phyloP scores from a whole-genome alignment of 2,329 filamentous ascomycete genomes.

The Pezicula carpinea region DNA sequence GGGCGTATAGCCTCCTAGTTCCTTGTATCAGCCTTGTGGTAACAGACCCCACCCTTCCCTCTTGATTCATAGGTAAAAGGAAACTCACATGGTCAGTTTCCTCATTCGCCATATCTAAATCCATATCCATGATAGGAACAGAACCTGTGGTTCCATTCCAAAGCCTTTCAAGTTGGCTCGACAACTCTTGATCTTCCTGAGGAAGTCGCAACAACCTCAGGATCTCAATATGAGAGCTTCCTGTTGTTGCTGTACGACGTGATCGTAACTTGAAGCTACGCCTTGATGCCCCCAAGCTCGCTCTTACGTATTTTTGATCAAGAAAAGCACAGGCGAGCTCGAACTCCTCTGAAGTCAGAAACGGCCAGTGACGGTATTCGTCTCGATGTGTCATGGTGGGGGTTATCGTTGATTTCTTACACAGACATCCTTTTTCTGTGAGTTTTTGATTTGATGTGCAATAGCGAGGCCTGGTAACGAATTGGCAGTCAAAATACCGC shows the following conservation, averaged over 20 bases:
- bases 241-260: slow-evolving; percentile 30
- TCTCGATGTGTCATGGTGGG: slow-evolving; percentile 30
- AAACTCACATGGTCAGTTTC: slow-evolving; percentile 24
- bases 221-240: slow-evolving; percentile 25
- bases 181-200: slow-evolving; percentile 24
- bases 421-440: neutral
- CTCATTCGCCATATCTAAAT: slow-evolving; percentile 22
- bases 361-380: slow-evolving; percentile 49
- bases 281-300: slow-evolving; percentile 50
- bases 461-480: no score
- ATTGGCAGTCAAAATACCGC: no score
- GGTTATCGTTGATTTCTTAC: neutral
- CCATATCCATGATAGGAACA: slow-evolving; percentile 10
- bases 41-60: neutral
- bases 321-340: slow-evolving; percentile 58
- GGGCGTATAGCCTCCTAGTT: neutral
- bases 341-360: slow-evolving; percentile 58
- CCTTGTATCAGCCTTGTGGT: neutral
- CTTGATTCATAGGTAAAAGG: neutral
- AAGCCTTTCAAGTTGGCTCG: slow-evolving; percentile 19
- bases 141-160: slow-evolving; percentile 7
- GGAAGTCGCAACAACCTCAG: slow-evolving; percentile 22
- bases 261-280: slow-evolving; percentile 50
- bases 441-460: neutral
- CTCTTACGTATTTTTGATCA: slow-evolving; percentile 53